These are phyloP conservation scores for Solanum sejunctum DNA, from an alignment of 257 asterid species.

Conservation along the genomic window DNA sequence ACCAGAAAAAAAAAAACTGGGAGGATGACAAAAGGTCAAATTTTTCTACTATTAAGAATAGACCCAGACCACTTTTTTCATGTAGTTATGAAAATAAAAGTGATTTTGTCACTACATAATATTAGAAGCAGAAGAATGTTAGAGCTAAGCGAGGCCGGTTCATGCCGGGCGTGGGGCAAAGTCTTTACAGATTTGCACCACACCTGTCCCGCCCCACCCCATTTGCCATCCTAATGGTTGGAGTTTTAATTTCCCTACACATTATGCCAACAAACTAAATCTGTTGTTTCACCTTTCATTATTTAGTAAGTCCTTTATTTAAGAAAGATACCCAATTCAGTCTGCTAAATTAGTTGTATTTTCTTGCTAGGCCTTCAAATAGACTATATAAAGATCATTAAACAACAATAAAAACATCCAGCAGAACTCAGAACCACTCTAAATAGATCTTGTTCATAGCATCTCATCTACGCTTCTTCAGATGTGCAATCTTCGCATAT, in stretches of 20 bases:
- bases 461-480: not conserved
- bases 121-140: no score
- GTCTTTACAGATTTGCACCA: no score
- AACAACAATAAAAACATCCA: not conserved
- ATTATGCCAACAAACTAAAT: not conserved
- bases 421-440: not conserved
- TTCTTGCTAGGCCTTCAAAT: not conserved
- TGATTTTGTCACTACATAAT: no score
- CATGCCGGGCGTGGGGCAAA: no score
- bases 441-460: not conserved
- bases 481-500: not conserved
- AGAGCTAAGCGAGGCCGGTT: no score
- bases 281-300: not conserved
- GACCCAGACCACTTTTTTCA: no score
- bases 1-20: no score
- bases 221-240: not conserved
- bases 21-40: no score
- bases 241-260: not conserved
- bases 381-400: not conserved
- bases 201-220: no score
- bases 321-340: not conserved
- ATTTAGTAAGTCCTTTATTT: not conserved
- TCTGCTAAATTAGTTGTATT: not conserved
- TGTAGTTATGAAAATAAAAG: no score
- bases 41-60: no score